Evolutionary conservation across 495 filamentous ascomycete genomes (phyloP).

Genomic region (Cudoniella acicularis): DNA sequence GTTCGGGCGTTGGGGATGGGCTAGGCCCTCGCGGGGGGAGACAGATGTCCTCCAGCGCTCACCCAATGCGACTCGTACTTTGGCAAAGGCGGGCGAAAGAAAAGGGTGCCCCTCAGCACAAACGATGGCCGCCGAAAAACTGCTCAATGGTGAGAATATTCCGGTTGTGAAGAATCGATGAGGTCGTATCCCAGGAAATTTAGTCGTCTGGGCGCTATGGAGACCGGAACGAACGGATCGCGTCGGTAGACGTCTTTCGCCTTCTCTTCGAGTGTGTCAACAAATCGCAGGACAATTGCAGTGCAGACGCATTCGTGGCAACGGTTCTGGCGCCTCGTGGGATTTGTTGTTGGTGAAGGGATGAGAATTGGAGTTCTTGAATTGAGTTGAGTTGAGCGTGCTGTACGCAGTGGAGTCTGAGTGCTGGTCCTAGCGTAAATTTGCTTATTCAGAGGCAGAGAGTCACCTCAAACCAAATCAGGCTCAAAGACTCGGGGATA

Average conservation of each 20-base stretch:
- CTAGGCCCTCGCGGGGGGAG: conserved; percentile 15
- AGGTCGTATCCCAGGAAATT: neutral
- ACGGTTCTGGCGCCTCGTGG: neutral
- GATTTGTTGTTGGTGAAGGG: neutral
- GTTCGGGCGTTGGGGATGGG: conserved; percentile 6
- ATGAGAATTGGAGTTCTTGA: neutral
- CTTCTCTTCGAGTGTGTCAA: neutral
- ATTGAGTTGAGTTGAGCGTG: neutral
- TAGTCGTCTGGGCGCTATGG: neutral
- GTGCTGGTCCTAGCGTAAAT: neutral
- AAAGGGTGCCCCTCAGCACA: neutral
- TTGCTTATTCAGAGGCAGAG: neutral
- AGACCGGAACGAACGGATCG: conserved; percentile 17
- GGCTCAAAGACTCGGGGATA: neutral
- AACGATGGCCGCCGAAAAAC: neutral
- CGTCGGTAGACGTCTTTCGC: neutral
- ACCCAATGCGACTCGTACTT: neutral
- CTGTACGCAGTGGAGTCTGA: neutral
- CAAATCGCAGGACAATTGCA: neutral
- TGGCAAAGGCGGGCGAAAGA: neutral
- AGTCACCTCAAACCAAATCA: neutral
- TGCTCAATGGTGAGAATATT: neutral
- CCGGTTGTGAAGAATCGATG: neutral
- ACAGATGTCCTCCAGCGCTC: conserved; percentile 18
- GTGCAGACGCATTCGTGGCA: neutral